A percentile compares a stretch with the other conserved stretches of the same genome.
phyloP scores from a whole-genome alignment of 2,329 filamentous ascomycete species.

The Colletotrichum camelliae region DNA sequence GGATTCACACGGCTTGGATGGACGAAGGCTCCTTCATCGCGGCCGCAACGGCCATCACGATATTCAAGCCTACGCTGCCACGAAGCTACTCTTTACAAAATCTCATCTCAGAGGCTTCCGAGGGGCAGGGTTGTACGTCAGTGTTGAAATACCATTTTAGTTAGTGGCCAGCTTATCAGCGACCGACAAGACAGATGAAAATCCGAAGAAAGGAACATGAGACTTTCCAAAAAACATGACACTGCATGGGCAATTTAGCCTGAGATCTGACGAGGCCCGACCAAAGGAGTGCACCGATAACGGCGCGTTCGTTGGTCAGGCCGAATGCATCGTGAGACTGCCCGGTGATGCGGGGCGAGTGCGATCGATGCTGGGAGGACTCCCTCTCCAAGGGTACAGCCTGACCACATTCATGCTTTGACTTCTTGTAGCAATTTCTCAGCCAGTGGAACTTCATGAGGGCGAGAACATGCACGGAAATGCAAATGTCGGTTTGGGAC shows the following conservation, averaged over 20 bases:
- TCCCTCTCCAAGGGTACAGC: neutral
- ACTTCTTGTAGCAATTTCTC: neutral
- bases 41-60: neutral
- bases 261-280: neutral
- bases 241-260: neutral
- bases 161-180: slow-evolving; percentile 11
- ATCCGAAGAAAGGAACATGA: neutral
- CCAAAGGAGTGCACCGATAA: neutral
- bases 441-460: neutral
- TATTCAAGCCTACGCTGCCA: slow-evolving; percentile 1
- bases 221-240: neutral
- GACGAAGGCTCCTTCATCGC: neutral
- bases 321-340: neutral
- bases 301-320: neutral
- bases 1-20: neutral
- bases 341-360: neutral
- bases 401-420: neutral
- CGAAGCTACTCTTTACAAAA: neutral
- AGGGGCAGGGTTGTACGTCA: slow-evolving; percentile 6
- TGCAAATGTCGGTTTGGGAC: neutral
- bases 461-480: too few species aligned
- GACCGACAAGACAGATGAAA: slow-evolving; percentile 1
- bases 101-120: neutral
- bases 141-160: slow-evolving; percentile 16
- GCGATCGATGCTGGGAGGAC: neutral